phyloP scores from a whole-genome alignment of 805 yeast species.

The Komagataella ulmi region DNA sequence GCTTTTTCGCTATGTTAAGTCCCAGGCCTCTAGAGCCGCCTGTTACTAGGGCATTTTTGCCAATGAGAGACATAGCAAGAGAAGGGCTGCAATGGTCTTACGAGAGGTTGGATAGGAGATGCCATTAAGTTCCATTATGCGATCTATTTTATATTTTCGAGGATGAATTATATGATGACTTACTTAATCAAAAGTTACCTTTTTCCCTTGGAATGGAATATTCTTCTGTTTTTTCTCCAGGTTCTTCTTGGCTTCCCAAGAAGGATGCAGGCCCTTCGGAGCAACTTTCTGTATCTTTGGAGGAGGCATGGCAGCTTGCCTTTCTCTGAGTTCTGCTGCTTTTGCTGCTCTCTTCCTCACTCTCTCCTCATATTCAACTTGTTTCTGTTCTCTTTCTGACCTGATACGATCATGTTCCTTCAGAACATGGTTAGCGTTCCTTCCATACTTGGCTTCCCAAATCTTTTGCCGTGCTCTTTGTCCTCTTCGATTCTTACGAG shows the following conservation, averaged over 20 bases:
- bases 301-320: conserved; percentile 3
- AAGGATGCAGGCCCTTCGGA: conserved; percentile 62
- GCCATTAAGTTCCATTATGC: background rate
- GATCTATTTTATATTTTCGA: background rate
- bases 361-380: conserved; percentile 60
- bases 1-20: conserved; percentile 31
- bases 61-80: conserved; percentile 1
- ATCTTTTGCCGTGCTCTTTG: conserved; percentile 94
- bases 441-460: conserved; percentile 88
- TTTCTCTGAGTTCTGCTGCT: conserved; percentile 14
- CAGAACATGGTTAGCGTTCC: conserved; percentile 68
- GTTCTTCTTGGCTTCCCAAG: conserved; percentile 86
- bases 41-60: conserved; percentile 34
- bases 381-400: conserved; percentile 46
- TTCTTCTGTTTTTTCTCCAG: conserved; percentile 55
- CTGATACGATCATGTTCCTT: conserved; percentile 42
- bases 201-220: conserved; percentile 72
- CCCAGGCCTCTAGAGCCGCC: conserved; percentile 71
- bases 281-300: conserved; percentile 4
- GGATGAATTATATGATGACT: background rate
- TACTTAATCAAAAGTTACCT: conserved; percentile 52
- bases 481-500: conserved; percentile 84
- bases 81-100: background rate
- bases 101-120: too few species aligned
- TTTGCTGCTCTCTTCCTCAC: conserved; percentile 50